Conservation (phyloP, 768 basidiomycete genomes). For the Boletus insuetus region DNA sequence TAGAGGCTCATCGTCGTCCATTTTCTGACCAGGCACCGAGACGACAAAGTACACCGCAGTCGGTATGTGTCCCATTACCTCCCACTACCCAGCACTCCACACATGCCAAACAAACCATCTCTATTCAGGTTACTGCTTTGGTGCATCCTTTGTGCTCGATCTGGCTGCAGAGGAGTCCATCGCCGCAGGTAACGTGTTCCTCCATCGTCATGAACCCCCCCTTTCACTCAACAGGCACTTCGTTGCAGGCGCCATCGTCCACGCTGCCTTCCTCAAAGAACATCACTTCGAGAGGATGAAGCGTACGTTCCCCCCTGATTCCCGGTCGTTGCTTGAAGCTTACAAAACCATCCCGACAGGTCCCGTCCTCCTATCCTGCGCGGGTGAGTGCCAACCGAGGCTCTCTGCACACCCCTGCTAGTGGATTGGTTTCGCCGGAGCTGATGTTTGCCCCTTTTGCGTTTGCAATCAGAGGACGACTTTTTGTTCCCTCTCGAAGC, state of each 20-base stretch:
- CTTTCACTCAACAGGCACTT: no score
- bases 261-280: conserved; percentile 51
- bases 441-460: no score
- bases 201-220: background rate
- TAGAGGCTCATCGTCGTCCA: no score
- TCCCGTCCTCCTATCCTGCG: conserved; percentile 22
- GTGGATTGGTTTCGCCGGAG: no score
- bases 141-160: conserved; percentile 48
- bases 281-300: conserved; percentile 48
- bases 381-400: conserved; percentile 10
- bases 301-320: conserved; percentile 32
- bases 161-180: conserved; percentile 32
- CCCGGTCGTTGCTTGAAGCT: background rate
- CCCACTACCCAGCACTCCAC: no score
- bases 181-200: no score
- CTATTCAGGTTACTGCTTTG: conserved; percentile 54
- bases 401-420: background rate
- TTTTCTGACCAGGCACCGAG: conserved; percentile 15
- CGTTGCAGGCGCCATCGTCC: conserved; percentile 45
- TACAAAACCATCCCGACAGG: background rate
- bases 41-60: conserved; percentile 42
- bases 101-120: background rate
- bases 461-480: conserved; percentile 44
- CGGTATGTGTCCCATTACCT: conserved; percentile 29
- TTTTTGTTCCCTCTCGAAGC: conserved; percentile 45